Base-by-base conservation (phyloP, 495 filamentous ascomycete species). In the Platismatia glauca region DNA sequence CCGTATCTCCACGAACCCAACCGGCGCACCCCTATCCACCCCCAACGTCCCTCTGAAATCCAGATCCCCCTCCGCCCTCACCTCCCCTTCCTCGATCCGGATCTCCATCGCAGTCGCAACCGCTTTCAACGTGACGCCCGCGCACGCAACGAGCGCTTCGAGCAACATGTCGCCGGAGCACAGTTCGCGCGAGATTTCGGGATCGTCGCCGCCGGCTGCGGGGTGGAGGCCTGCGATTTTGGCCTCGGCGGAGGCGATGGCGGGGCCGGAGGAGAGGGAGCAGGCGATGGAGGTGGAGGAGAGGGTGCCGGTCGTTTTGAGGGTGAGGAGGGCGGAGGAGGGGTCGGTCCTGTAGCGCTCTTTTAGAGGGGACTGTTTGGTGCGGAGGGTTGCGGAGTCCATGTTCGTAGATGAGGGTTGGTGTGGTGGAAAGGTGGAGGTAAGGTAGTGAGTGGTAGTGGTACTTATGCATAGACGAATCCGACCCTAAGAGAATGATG, bases 81-180 rank as follows among this genome's bases (percentile, higher is more conserved):
- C 68, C 16, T 60, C 68, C 6, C 73, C 73, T 12, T 44, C 41
- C n/a, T 58, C 38, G 11, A 74, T 65, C 0, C 69, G 67, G 12
- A 75, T 68, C 12, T 61, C 66, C 55, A 75, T 58, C 16, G 72
- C 72, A 0, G 72, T 75, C 7, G 71, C 67, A 6, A 75, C 73
- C 18, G 73, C 72, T 60, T 73, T 74, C 33, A 75, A 61, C 22
- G 73, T 75, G 11, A 75, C 73, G 12, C 72, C 72, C 1, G 73
- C 67, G 62, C 73, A 75, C 3, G 73, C 73, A 3, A 75, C 72
- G 24, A 75, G 64, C 3, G 72, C 73, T 46, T 75, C 73, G 20
- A 74, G 66, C 20, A 75, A 68, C 73, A 75, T 75, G 63, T 75
- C 72, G 27, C 73, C 72, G 24, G 66, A 68, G 63, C 73, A 75